Evolutionary conservation across 2,329 filamentous ascomycete genomes (phyloP).

Genomic region (Delphinella strobiligena): DNA sequence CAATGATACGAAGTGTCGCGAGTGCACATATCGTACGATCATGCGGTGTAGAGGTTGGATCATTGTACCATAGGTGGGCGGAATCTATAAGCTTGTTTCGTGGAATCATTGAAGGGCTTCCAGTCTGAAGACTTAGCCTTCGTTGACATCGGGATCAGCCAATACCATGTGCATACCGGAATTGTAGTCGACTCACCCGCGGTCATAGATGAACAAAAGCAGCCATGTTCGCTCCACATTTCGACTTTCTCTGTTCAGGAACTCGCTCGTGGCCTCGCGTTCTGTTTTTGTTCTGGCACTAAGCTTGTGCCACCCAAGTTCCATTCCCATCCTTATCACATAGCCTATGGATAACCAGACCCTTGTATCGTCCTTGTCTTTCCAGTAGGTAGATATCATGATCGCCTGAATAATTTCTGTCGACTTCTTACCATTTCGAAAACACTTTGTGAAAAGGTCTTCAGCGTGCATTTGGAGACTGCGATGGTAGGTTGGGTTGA

Average conservation of each 20-base stretch:
- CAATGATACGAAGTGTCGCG: constrained; percentile 24
- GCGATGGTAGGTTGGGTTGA: constrained; percentile 22
- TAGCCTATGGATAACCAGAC: constrained; percentile 30
- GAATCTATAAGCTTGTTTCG: constrained; percentile 25
- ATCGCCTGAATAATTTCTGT: constrained; percentile 28
- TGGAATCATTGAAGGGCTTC: constrained; percentile 33
- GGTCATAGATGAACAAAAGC: constrained; percentile 29
- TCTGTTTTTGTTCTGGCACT: constrained; percentile 12
- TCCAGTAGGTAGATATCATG: constrained; percentile 30
- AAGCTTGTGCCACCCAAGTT: constrained; percentile 26
- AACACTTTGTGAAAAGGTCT: constrained; percentile 18
- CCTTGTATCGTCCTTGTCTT: constrained; percentile 29
- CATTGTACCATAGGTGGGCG: constrained; percentile 24
- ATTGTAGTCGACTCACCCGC: no score
- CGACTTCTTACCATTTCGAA: constrained; percentile 25
- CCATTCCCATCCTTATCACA: constrained; percentile 29
- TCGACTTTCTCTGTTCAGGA: constrained; percentile 12
- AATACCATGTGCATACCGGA: not conserved
- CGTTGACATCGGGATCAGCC: not conserved
- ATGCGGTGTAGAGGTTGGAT: constrained; percentile 19
- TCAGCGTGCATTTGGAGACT: constrained; percentile 21
- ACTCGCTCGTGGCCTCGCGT: not conserved
- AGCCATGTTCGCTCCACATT: constrained; percentile 28
- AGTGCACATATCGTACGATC: constrained; percentile 28
- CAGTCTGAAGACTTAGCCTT: constrained; percentile 30